Percentiles rank a stretch among this genome's conserved stretches.
Evolutionary conservation across 2,329 filamentous ascomycete genomes (phyloP).

Genomic region (Rhynchosporium graminicola): DNA sequence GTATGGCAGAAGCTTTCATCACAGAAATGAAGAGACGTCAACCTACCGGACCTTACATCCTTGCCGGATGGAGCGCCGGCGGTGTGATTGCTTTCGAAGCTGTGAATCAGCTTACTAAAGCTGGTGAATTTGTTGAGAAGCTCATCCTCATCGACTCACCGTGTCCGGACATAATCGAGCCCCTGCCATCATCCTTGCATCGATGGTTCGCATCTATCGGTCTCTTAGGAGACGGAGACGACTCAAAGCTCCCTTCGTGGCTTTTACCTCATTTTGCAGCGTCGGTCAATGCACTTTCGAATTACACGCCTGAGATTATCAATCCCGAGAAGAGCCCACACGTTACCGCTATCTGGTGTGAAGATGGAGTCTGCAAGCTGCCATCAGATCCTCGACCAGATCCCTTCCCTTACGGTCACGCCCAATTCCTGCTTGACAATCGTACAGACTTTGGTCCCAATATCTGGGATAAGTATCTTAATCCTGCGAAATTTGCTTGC

Average conservation of each 20-base stretch:
- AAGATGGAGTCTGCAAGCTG: slow-evolving; percentile 70
- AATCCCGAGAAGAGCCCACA: slow-evolving; percentile 59
- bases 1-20: slow-evolving; percentile 65
- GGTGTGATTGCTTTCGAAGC: slow-evolving; percentile 72
- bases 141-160: slow-evolving; percentile 68
- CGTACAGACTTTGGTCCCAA: slow-evolving; percentile 70
- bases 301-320: slow-evolving; percentile 67
- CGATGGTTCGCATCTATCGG: slow-evolving; percentile 72
- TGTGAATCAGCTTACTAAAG: slow-evolving; percentile 58
- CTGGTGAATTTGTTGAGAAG: slow-evolving; percentile 57
- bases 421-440: slow-evolving; percentile 72
- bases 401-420: slow-evolving; percentile 59
- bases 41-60: slow-evolving; percentile 64
- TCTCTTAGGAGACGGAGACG: slow-evolving; percentile 63
- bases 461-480: slow-evolving; percentile 67
- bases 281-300: slow-evolving; percentile 66
- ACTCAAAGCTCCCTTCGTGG: slow-evolving; percentile 69
- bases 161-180: slow-evolving; percentile 67
- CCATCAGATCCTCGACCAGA: slow-evolving; percentile 66
- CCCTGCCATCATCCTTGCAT: slow-evolving; percentile 53
- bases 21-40: slow-evolving; percentile 71
- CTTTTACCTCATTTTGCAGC: slow-evolving; percentile 72
- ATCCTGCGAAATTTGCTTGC: slow-evolving; percentile 60
- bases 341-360: slow-evolving; percentile 69
- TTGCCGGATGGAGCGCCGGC: slow-evolving; percentile 77